phyloP scores from a whole-genome alignment of 2,329 filamentous ascomycete species.

The Diaporthe sp. region DNA sequence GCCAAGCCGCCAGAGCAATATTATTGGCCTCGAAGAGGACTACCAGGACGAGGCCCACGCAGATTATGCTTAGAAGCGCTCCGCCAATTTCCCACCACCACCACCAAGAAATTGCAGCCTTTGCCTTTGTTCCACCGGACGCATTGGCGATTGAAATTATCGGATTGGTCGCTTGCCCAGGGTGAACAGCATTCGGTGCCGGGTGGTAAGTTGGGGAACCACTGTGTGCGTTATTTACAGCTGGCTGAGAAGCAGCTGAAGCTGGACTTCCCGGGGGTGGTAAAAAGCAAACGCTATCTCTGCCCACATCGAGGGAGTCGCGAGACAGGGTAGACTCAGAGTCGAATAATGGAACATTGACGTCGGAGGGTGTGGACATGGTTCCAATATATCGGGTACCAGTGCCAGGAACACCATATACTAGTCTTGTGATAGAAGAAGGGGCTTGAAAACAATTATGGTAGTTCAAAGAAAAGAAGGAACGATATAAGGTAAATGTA shows the following conservation, averaged over 20 bases:
- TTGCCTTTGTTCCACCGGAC: not conserved
- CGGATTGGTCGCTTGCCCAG: not conserved
- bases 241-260: not conserved
- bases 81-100: constrained; percentile 38
- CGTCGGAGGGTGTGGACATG: not conserved
- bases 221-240: not conserved
- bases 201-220: not conserved
- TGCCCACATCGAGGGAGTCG: not conserved
- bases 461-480: not conserved
- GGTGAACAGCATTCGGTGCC: not conserved
- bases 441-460: not conserved
- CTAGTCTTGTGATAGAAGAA: not conserved
- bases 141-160: not conserved
- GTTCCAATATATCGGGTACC: not conserved
- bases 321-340: not conserved
- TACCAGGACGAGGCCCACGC: constrained; percentile 30
- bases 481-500: not conserved
- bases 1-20: constrained; percentile 24
- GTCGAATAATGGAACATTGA: not conserved
- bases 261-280: not conserved
- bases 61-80: constrained; percentile 32
- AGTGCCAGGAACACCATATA: not conserved
- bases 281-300: not conserved
- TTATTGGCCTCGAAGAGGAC: constrained; percentile 26
- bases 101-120: constrained; percentile 6